phyloP scores from a whole-genome alignment of 768 basidiomycete species.

The Russula olivacea region DNA sequence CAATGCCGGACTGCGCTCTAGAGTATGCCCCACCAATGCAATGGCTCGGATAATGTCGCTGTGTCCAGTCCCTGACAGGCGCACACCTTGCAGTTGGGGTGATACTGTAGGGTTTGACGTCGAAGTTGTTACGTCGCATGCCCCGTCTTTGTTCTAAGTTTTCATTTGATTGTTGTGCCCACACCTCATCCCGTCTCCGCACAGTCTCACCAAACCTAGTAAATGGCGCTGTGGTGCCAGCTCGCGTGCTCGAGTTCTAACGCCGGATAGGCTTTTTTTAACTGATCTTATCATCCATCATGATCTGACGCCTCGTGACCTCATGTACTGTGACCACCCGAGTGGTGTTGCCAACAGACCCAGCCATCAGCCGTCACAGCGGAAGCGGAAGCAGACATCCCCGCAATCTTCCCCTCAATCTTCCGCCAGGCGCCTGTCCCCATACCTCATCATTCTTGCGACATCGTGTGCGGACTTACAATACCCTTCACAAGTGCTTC shows the following conservation, averaged over 20 bases:
- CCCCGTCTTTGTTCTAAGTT: not conserved
- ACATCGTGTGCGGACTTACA: slow-evolving; percentile 16
- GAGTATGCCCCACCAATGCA: not conserved
- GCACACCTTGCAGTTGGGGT: not conserved
- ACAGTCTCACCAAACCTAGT: not conserved
- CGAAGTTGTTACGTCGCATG: not conserved
- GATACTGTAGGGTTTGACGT: slow-evolving; percentile 10
- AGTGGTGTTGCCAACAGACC: slow-evolving; percentile 1
- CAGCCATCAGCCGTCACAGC: slow-evolving; percentile 1
- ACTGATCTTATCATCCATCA: slow-evolving; percentile 25
- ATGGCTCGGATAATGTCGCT: not conserved
- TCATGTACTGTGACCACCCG: not conserved
- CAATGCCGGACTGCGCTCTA: not conserved
- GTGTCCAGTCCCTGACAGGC: not conserved
- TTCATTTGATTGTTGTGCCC: slow-evolving; percentile 6
- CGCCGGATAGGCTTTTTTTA: not conserved
- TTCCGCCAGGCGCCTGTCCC: slow-evolving; percentile 11
- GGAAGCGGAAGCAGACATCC: slow-evolving; percentile 15
- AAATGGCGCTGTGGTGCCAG: slow-evolving; percentile 1
- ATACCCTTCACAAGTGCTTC: slow-evolving; percentile 22
- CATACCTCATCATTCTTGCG: slow-evolving; percentile 9
- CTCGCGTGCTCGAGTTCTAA: not conserved
- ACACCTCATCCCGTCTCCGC: not conserved
- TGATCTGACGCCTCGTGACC: slow-evolving; percentile 21
- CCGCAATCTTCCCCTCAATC: slow-evolving; percentile 10